phyloP scores from a whole-genome alignment of 2,329 filamentous ascomycete species.

The Penicillium occitanis region DNA sequence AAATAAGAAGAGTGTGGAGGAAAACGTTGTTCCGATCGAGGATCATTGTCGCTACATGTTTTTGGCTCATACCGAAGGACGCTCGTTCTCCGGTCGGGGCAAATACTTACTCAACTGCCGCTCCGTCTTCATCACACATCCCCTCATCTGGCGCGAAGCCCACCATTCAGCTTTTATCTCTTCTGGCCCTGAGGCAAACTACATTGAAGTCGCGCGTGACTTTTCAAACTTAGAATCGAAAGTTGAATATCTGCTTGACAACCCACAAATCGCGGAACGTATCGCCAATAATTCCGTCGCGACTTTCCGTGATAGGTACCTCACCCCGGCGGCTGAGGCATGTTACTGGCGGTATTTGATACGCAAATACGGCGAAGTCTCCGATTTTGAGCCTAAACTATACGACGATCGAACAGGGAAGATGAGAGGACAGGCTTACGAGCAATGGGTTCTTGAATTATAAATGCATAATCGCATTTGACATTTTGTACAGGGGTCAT shows the following conservation, averaged over 20 bases:
- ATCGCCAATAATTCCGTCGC: slow-evolving; percentile 53
- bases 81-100: slow-evolving; percentile 54
- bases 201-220: slow-evolving; percentile 50
- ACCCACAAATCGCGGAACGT: slow-evolving; percentile 46
- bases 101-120: slow-evolving; percentile 56
- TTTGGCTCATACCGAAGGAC: slow-evolving; percentile 55
- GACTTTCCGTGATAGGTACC: slow-evolving; percentile 54
- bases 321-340: slow-evolving; percentile 55
- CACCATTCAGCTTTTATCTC: slow-evolving; percentile 49
- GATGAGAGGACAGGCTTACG: slow-evolving; percentile 40
- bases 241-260: slow-evolving; percentile 45
- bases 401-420: slow-evolving; percentile 34
- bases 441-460: slow-evolving; percentile 41
- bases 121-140: slow-evolving; percentile 52
- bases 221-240: slow-evolving; percentile 57
- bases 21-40: slow-evolving; percentile 50
- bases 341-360: slow-evolving; percentile 57
- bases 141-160: slow-evolving; percentile 51
- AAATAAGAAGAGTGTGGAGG: slow-evolving; percentile 38
- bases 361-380: slow-evolving; percentile 37
- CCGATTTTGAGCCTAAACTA: slow-evolving; percentile 44
- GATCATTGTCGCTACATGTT: slow-evolving; percentile 58
- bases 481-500: neutral
- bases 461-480: slow-evolving; percentile 10
- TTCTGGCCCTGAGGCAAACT: slow-evolving; percentile 51